A percentile compares a stretch with the other conserved stretches of the same genome.
phyloP scores from a whole-genome alignment of 2,329 filamentous ascomycete genomes.

The Clarireedia hainanense region DNA sequence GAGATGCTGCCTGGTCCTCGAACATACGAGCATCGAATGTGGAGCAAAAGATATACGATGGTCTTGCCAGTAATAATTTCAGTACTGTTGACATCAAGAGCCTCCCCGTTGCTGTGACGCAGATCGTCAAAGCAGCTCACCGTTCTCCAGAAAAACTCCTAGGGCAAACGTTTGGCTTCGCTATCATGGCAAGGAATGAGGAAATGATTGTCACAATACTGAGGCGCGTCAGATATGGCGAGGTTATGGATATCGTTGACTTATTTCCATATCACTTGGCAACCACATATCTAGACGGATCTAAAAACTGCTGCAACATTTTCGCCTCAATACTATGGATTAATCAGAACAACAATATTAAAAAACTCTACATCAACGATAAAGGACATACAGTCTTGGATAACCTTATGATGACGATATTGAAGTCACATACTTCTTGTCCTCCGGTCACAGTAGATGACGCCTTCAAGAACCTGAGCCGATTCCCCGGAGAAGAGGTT shows the following conservation, averaged over 20 bases:
- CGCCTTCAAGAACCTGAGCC: neutral
- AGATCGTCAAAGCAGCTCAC: neutral
- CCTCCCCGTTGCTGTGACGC: neutral
- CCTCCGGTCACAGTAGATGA: neutral
- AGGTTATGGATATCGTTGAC: neutral
- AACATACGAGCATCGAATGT: neutral
- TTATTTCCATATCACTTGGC: neutral
- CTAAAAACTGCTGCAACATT: neutral
- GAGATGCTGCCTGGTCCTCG: neutral
- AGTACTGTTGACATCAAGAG: neutral
- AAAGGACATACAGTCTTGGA: neutral
- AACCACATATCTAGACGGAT: neutral
- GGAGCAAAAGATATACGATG: neutral
- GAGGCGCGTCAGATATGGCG: neutral
- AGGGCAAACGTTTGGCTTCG: no score
- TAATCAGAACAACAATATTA: no score
- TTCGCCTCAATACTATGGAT: neutral
- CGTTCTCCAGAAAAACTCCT: no score
- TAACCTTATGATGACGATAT: neutral
- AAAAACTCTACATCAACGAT: neutral
- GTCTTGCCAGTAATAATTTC: neutral
- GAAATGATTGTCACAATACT: accelerated
- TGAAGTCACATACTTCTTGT: neutral
- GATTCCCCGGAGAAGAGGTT: neutral
- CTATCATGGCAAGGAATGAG: neutral